These are phyloP conservation scores for Knufia fluminis DNA, from an alignment of 2,329 filamentous ascomycete genomes.

Conservation along the genomic window DNA sequence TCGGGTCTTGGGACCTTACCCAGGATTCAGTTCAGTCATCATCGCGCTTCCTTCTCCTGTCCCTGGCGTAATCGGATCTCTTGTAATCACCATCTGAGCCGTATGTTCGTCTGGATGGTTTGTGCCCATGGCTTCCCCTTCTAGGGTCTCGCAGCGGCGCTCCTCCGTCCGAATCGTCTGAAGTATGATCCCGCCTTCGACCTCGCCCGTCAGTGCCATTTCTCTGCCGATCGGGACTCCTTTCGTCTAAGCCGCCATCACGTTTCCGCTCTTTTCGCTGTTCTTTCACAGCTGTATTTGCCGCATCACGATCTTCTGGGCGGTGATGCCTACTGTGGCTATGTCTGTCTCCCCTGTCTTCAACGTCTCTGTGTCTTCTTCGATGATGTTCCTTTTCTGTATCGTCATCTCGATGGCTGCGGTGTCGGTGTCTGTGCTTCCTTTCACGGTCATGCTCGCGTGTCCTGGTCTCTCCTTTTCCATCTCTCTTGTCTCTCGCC, in stretches of 20 bases:
- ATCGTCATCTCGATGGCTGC: conserved; percentile 26
- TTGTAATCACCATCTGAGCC: not conserved
- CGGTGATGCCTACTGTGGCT: too few species aligned
- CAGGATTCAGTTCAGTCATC: not conserved
- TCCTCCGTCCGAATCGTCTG: not conserved
- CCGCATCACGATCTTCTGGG: too few species aligned
- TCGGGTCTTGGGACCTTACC: not conserved
- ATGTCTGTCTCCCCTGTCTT: too few species aligned
- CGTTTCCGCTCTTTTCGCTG: not conserved
- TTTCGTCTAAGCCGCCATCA: not conserved
- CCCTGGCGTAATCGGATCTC: not conserved
- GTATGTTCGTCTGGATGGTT: not conserved
- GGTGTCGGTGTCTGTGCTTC: conserved; percentile 41
- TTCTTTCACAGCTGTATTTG: too few species aligned
- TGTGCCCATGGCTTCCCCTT: not conserved
- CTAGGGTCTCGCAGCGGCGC: too few species aligned
- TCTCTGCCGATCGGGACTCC: conserved; percentile 11
- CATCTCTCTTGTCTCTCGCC: conserved; percentile 83
- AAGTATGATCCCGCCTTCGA: conserved; percentile 15
- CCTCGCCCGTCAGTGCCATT: conserved; percentile 24
- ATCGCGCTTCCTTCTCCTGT: not conserved
- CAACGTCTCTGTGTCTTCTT: conserved; percentile 21
- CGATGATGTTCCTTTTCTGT: conserved; percentile 22
- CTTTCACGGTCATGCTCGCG: conserved; percentile 38
- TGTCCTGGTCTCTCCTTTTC: conserved; percentile 63